phyloP scores from a whole-genome alignment of 345 rosid genomes.

The Clarkia xantiana region DNA sequence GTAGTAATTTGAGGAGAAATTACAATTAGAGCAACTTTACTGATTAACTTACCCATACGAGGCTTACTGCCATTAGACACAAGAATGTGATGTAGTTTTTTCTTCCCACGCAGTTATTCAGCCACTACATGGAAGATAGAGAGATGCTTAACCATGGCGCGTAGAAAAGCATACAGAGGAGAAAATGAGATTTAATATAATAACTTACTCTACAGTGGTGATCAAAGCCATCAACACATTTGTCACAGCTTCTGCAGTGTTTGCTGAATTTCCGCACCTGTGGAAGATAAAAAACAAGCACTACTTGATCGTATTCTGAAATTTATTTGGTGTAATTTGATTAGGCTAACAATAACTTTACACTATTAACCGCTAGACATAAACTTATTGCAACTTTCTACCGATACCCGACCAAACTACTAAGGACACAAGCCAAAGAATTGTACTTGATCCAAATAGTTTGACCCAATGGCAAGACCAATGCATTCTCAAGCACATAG shows the following conservation, averaged over 20 bases:
- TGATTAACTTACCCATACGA: constrained; percentile 57
- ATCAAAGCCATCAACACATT: constrained; percentile 95
- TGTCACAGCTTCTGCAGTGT: constrained; percentile 92
- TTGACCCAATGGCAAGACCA: too few relatives aligned
- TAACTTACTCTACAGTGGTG: constrained; percentile 86
- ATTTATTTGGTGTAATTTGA: too few relatives aligned
- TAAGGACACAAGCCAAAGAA: too few relatives aligned
- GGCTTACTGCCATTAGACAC: constrained; percentile 78
- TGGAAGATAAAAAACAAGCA: constrained; percentile 1
- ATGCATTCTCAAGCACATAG: too few relatives aligned
- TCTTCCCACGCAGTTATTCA: constrained; percentile 90
- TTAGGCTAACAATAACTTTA: too few relatives aligned
- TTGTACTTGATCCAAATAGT: too few relatives aligned
- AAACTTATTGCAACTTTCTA: too few relatives aligned
- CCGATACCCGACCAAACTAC: too few relatives aligned
- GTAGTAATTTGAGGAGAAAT: not conserved
- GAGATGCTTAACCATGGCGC: constrained; percentile 2
- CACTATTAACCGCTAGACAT: too few relatives aligned
- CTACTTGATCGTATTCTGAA: not conserved
- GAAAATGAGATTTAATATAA: not conserved
- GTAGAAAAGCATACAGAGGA: not conserved
- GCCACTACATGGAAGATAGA: constrained; percentile 49
- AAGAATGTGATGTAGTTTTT: constrained; percentile 79
- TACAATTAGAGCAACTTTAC: not conserved
- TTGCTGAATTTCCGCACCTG: constrained; percentile 90